phyloP scores from a whole-genome alignment of 345 rosid species.

The Eucalyptus paniculata region DNA sequence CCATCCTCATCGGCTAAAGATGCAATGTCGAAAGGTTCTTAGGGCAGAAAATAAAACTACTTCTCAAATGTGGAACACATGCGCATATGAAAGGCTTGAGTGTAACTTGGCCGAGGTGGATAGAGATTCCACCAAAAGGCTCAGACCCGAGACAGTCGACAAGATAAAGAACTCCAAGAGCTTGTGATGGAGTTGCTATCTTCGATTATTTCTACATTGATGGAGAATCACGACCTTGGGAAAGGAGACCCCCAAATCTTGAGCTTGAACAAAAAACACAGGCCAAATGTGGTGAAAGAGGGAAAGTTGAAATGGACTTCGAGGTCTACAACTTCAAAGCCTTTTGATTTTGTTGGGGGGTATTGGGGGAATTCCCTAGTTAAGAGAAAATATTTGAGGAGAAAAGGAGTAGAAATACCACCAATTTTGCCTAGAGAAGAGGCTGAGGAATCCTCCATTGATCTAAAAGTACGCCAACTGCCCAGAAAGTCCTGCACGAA shows the following conservation, averaged over 20 bases:
- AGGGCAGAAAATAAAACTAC: neutral
- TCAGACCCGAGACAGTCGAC: neutral
- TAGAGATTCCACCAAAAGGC: neutral
- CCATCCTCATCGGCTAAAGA: neutral
- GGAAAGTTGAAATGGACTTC: slow-evolving; percentile 27
- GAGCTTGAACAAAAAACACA: slow-evolving; percentile 38
- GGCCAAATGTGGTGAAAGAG: slow-evolving; percentile 68
- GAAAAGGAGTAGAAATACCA: slow-evolving; percentile 5
- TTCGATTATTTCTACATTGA: neutral
- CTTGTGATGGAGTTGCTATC: slow-evolving; percentile 3
- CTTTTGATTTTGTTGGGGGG: too few species aligned
- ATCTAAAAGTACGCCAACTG: neutral
- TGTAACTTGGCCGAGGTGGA: neutral
- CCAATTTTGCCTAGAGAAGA: slow-evolving; percentile 9
- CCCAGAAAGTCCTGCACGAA: slow-evolving; percentile 35
- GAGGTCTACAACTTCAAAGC: slow-evolving; percentile 13
- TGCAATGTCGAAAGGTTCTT: neutral
- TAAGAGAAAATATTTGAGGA: slow-evolving; percentile 39
- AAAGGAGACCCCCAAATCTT: neutral
- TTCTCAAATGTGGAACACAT: neutral
- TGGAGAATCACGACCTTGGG: slow-evolving; percentile 3
- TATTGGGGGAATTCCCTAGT: slow-evolving; percentile 13
- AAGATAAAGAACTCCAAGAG: neutral
- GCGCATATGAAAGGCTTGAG: neutral
- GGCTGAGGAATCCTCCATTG: slow-evolving; percentile 10